phyloP scores from a whole-genome alignment of 2,329 filamentous ascomycete genomes.

The Chalara sp. region DNA sequence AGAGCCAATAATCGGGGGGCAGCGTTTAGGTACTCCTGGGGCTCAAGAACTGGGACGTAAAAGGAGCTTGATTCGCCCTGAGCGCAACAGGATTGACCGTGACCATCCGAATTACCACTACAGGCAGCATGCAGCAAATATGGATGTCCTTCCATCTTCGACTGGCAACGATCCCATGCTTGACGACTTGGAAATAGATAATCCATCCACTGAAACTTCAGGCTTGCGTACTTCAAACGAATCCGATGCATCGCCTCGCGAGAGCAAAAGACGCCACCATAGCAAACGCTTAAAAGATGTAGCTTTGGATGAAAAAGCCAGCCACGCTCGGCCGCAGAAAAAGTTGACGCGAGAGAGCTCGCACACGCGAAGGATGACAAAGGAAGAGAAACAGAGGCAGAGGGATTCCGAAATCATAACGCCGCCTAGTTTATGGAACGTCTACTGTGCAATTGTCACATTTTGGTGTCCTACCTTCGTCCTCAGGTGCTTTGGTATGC shows the following conservation, averaged over 20 bases:
- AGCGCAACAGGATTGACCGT: slow-evolving; percentile 76
- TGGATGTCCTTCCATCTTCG: slow-evolving; percentile 82
- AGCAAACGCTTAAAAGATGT: slow-evolving; percentile 4
- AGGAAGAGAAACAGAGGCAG: slow-evolving; percentile 48
- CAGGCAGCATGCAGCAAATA: slow-evolving; percentile 86
- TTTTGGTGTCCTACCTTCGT: slow-evolving; percentile 91
- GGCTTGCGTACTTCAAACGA: slow-evolving; percentile 25
- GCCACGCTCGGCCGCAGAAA: slow-evolving; percentile 15
- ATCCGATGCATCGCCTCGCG: slow-evolving; percentile 17
- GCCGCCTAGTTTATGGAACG: slow-evolving; percentile 86
- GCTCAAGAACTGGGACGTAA: slow-evolving; percentile 55
- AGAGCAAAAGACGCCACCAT: background rate
- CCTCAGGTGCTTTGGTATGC: slow-evolving; percentile 78
- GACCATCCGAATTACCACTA: slow-evolving; percentile 96
- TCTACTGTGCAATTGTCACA: slow-evolving; percentile 89
- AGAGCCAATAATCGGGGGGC: slow-evolving; percentile 34
- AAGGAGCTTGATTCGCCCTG: slow-evolving; percentile 81
- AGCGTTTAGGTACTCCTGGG: slow-evolving; percentile 14
- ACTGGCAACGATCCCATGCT: slow-evolving; percentile 86
- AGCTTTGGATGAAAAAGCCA: slow-evolving; percentile 17
- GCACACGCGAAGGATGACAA: slow-evolving; percentile 53
- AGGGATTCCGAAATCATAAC: slow-evolving; percentile 58
- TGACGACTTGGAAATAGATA: slow-evolving; percentile 62
- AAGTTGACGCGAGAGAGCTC: slow-evolving; percentile 16
- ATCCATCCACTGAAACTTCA: slow-evolving; percentile 22